Percentiles rank a stretch among this genome's conserved stretches.
phyloP scores from a whole-genome alignment of 1,139 yeast species.

The Geotrichum carabidarum region DNA sequence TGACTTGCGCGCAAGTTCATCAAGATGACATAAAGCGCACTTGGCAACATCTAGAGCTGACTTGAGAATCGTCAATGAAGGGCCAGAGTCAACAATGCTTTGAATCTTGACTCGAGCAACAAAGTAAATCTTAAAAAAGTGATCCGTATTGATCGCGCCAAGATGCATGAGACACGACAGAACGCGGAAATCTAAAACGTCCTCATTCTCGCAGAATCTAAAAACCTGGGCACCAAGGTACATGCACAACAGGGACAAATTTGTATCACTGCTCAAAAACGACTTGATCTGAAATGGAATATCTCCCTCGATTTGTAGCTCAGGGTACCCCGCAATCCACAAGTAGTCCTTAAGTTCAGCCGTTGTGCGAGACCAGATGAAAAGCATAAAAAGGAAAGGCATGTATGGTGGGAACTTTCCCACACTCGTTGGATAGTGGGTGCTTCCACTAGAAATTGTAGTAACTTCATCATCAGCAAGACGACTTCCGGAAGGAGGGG shows the following conservation, averaged over 20 bases:
- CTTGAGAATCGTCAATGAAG: slow-evolving; percentile 13
- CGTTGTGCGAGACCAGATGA: slow-evolving; percentile 47
- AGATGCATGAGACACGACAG: slow-evolving; percentile 47
- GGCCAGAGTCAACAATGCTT: slow-evolving; percentile 14
- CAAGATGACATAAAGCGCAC: slow-evolving; percentile 13
- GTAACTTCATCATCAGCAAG: slow-evolving; percentile 10
- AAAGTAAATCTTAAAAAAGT: slow-evolving; percentile 15
- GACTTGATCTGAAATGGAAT: slow-evolving; percentile 36
- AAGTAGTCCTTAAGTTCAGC: slow-evolving; percentile 46
- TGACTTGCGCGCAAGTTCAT: slow-evolving; percentile 2
- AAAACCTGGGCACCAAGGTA: slow-evolving; percentile 53
- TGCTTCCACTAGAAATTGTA: slow-evolving; percentile 9
- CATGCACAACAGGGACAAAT: slow-evolving; percentile 45
- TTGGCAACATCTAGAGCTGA: slow-evolving; percentile 17
- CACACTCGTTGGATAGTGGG: not conserved
- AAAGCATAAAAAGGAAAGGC: slow-evolving; percentile 54
- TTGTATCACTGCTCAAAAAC: slow-evolving; percentile 46
- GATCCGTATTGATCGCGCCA: slow-evolving; percentile 29
- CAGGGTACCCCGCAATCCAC: slow-evolving; percentile 45
- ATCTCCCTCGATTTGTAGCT: slow-evolving; percentile 32
- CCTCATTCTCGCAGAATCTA: slow-evolving; percentile 46
- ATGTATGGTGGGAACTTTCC: slow-evolving; percentile 26
- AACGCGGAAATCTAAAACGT: slow-evolving; percentile 50
- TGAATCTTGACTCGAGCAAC: slow-evolving; percentile 16
- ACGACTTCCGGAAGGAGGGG: not conserved